These are phyloP conservation scores for Trypanosoma lewisi DNA, from an alignment of 208 protist genomes.

Conservation along the genomic window DNA sequence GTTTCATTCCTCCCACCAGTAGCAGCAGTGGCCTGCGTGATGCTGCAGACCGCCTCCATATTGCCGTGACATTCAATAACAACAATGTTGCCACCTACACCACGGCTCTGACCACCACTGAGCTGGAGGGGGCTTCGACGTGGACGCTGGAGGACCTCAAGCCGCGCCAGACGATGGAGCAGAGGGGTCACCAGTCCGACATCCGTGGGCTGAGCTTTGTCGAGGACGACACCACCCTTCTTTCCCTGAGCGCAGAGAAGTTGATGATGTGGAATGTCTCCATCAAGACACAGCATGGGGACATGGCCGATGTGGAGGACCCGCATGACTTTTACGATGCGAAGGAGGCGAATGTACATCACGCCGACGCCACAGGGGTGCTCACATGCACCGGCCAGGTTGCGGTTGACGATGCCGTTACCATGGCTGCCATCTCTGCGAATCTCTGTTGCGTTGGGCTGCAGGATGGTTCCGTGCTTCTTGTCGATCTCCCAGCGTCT, in stretches of 20 bases:
- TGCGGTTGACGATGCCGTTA: conserved; percentile 32
- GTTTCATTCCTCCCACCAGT: conserved; percentile 55
- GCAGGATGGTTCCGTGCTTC: conserved; percentile 63
- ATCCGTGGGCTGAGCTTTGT: conserved; percentile 71
- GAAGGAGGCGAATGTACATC: conserved; percentile 63
- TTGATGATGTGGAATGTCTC: conserved; percentile 79
- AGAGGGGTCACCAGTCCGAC: conserved; percentile 73
- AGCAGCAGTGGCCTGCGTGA: conserved; percentile 27
- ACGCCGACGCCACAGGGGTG: conserved; percentile 44
- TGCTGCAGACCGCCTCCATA: conserved; percentile 52
- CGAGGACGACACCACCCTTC: conserved; percentile 74
- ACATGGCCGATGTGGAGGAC: conserved; percentile 39
- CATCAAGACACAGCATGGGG: conserved; percentile 29
- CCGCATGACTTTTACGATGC: conserved; percentile 74
- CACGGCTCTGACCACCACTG: conserved; percentile 53
- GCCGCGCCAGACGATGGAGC: conserved; percentile 47
- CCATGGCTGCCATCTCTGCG: conserved; percentile 62
- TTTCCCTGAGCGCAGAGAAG: conserved; percentile 82
- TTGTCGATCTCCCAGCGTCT: conserved; percentile 65
- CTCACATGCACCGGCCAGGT: conserved; percentile 60
- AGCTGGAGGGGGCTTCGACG: conserved; percentile 52
- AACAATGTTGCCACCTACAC: conserved; percentile 79
- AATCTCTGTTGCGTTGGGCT: conserved; percentile 74
- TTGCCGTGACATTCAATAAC: conserved; percentile 82
- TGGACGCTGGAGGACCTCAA: conserved; percentile 72